These are phyloP conservation scores for Trifolium pratense DNA, from an alignment of 306 rosid species.

Conservation along the genomic window DNA sequence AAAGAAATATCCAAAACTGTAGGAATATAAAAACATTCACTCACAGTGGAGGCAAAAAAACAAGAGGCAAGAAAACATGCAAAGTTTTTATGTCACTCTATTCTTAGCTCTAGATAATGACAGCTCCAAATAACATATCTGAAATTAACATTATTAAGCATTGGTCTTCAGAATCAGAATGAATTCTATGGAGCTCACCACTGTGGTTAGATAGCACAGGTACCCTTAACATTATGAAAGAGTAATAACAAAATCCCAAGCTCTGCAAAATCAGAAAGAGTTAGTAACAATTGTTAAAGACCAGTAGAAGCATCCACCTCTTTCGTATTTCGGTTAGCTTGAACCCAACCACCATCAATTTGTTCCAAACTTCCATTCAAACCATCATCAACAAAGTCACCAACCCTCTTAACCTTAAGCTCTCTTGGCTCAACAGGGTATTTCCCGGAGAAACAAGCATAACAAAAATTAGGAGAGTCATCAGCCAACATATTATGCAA, in stretches of 20 bases:
- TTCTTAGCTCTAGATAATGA: constrained; percentile 35
- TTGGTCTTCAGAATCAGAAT: constrained; percentile 33
- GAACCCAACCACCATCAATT: constrained; percentile 88
- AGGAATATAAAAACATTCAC: neutral
- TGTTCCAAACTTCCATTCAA: constrained; percentile 79
- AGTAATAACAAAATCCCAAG: constrained; percentile 16
- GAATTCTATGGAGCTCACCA: constrained; percentile 37
- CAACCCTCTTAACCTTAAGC: constrained; percentile 83
- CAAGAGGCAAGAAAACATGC: constrained; percentile 8
- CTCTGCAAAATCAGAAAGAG: constrained; percentile 45
- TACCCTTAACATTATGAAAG: constrained; percentile 2
- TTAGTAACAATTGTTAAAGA: constrained; percentile 19
- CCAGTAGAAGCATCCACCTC: constrained; percentile 41
- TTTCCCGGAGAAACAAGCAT: constrained; percentile 93
- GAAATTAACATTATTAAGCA: constrained; percentile 23
- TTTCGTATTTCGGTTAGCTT: constrained; percentile 55
- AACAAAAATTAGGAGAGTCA: constrained; percentile 68
- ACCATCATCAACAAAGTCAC: constrained; percentile 92
- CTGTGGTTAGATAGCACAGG: constrained; percentile 12
- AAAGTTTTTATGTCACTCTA: constrained; percentile 28
- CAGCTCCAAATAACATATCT: constrained; percentile 37
- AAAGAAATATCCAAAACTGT: neutral
- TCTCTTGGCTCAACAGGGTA: constrained; percentile 95
- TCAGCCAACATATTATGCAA: constrained; percentile 59
- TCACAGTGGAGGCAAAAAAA: neutral